These are phyloP conservation scores for Condylostoma magnum DNA, from an alignment of 169 alveolate species.

Conservation along the genomic window DNA sequence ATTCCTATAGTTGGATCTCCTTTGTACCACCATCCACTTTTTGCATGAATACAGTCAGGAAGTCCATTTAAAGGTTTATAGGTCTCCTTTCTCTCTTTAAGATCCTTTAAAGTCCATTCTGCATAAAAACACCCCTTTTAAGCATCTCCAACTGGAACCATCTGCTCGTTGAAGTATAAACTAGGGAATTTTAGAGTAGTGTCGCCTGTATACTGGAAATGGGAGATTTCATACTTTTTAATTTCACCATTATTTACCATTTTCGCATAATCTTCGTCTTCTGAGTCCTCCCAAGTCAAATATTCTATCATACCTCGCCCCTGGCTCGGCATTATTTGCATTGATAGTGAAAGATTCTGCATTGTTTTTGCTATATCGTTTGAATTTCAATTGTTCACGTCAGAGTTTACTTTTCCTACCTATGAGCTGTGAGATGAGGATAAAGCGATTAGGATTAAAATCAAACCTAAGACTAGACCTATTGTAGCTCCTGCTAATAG, in stretches of 20 bases:
- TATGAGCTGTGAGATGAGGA: too few species aligned
- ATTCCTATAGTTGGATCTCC: slow-evolving; percentile 13
- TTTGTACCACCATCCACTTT: slow-evolving; percentile 15
- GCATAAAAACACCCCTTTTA: not conserved
- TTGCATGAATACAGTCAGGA: slow-evolving; percentile 2
- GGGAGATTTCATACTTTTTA: not conserved
- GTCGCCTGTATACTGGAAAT: slow-evolving; percentile 1
- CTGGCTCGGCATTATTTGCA: slow-evolving; percentile 21
- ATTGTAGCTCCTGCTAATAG: too few species aligned
- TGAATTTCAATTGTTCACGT: not conserved
- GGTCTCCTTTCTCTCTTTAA: not conserved
- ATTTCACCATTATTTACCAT: not conserved
- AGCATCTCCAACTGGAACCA: slow-evolving; percentile 22
- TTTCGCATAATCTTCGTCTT: not conserved
- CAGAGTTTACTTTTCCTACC: too few species aligned
- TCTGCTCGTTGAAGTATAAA: not conserved
- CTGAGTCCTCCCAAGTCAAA: slow-evolving; percentile 5
- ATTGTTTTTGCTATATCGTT: not conserved
- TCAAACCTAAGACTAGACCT: too few species aligned
- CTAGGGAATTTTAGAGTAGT: slow-evolving; percentile 5
- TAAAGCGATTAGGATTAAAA: too few species aligned
- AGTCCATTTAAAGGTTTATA: not conserved
- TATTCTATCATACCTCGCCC: slow-evolving; percentile 10
- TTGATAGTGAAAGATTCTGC: not conserved
- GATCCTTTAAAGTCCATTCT: not conserved